Conservation (phyloP, 148 eudicot genomes). For the Gaultheria prostrata region DNA sequence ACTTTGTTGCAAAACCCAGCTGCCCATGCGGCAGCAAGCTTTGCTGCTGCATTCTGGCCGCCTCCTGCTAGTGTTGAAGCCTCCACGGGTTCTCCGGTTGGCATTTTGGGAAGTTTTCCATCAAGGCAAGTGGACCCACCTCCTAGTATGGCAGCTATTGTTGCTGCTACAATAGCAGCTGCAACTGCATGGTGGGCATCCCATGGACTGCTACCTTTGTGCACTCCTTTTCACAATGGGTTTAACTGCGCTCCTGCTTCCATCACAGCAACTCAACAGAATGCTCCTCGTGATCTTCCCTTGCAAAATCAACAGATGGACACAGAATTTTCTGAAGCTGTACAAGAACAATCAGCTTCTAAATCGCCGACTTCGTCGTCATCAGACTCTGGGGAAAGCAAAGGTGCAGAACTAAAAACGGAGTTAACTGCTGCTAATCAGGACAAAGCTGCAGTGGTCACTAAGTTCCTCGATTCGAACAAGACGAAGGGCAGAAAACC, state of each 20-base stretch:
- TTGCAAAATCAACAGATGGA: conserved; percentile 45
- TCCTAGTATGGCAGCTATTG: conserved; percentile 81
- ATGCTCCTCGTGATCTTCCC: conserved; percentile 32
- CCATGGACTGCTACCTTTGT: conserved; percentile 69
- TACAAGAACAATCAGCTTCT: conserved; percentile 41
- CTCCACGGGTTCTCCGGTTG: conserved; percentile 40
- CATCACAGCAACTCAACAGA: conserved; percentile 34
- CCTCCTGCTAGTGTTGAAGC: conserved; percentile 46
- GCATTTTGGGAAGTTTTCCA: conserved; percentile 33
- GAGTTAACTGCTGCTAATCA: conserved; percentile 29
- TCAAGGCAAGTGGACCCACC: conserved; percentile 40
- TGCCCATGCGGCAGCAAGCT: conserved; percentile 90
- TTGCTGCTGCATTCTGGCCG: conserved; percentile 87
- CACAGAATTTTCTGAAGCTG: conserved; percentile 43
- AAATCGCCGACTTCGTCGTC: conserved; percentile 46
- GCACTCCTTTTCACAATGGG: conserved; percentile 54
- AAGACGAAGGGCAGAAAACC: conserved; percentile 52
- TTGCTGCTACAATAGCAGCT: conserved; percentile 92
- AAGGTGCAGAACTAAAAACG: conserved; percentile 37
- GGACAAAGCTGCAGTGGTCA: conserved; percentile 30
- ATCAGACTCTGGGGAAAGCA: conserved; percentile 51
- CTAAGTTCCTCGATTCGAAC: conserved; percentile 48
- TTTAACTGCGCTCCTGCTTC: conserved; percentile 46
- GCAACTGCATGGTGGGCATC: conserved; percentile 99
- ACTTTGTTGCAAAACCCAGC: conserved; percentile 83